A percentile compares a stretch with the other conserved stretches of the same genome.
Evolutionary conservation across 192 early-diverging fungal species (phyloP).

Genomic region (Rhizophagus prolifer): DNA sequence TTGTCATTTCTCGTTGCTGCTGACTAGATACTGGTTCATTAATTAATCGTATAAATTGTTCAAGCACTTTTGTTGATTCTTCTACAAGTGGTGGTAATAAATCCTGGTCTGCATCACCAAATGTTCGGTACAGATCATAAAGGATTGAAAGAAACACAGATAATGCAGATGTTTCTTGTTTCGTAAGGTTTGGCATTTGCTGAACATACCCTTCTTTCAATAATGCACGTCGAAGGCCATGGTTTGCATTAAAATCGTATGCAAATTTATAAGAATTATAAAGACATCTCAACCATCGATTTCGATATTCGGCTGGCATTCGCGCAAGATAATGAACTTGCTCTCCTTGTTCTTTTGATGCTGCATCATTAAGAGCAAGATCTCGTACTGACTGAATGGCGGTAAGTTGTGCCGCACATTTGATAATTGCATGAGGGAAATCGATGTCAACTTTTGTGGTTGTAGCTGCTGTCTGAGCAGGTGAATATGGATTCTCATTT

Average conservation of each 20-base stretch:
- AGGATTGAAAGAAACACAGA: constrained; percentile 69
- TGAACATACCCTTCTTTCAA: constrained; percentile 81
- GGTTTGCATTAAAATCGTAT: constrained; percentile 77
- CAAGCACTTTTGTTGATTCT: constrained; percentile 45
- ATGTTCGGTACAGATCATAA: constrained; percentile 63
- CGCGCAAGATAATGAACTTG: constrained; percentile 39
- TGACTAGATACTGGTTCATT: constrained; percentile 39
- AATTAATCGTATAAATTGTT: constrained; percentile 40
- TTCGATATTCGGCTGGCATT: constrained; percentile 47
- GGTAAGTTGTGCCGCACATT: constrained; percentile 86
- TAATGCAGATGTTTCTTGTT: constrained; percentile 82
- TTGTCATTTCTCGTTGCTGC: constrained; percentile 45
- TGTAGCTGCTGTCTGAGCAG: constrained; percentile 15
- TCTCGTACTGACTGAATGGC: constrained; percentile 90
- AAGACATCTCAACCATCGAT: constrained; percentile 73
- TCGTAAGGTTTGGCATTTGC: constrained; percentile 89
- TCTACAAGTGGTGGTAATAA: constrained; percentile 43
- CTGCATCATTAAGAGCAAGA: constrained; percentile 52
- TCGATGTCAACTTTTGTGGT: constrained; percentile 61
- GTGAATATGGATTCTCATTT: constrained; percentile 23
- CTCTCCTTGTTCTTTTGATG: constrained; percentile 13
- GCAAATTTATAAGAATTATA: constrained; percentile 82
- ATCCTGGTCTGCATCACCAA: constrained; percentile 47
- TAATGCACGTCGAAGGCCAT: constrained; percentile 76
- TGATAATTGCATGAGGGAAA: constrained; percentile 85